Percentiles rank a stretch among this genome's conserved stretches.
These are phyloP conservation scores for Rehmannia glutinosa DNA, from an alignment of 257 asterid species.

Conservation along the genomic window DNA sequence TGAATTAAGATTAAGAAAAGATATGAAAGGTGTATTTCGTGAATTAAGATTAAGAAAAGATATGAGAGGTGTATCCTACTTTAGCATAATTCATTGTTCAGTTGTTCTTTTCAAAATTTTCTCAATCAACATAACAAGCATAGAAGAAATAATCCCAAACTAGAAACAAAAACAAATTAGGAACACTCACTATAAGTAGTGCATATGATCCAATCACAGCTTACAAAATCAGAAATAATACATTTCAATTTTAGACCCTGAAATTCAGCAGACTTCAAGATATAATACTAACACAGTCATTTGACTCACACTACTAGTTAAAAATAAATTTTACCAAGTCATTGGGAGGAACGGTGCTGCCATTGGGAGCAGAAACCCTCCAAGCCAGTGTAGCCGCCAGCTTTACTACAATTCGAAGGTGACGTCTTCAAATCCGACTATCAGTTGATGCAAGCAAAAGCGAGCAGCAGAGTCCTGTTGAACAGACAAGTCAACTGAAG, in stretches of 20 bases:
- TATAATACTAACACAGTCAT: too few species aligned
- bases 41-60: neutral
- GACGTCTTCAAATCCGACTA: slow-evolving; percentile 55
- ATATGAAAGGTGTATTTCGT: neutral
- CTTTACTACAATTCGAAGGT: slow-evolving; percentile 48
- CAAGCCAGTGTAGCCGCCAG: slow-evolving; percentile 85
- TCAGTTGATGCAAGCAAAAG: slow-evolving; percentile 28
- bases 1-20: neutral
- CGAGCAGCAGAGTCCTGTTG: slow-evolving; percentile 43
- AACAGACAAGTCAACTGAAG: slow-evolving; percentile 30
- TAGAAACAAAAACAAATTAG: neutral
- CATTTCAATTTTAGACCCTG: slow-evolving; percentile 2
- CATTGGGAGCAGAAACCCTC: slow-evolving; percentile 72
- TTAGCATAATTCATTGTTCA: neutral
- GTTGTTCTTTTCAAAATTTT: neutral
- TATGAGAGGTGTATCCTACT: neutral
- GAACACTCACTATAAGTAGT: neutral
- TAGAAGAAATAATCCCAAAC: neutral
- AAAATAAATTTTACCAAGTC: slow-evolving; percentile 51
- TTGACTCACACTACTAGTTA: neutral
- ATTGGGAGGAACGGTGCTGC: slow-evolving; percentile 55
- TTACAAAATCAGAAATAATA: neutral
- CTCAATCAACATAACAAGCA: neutral
- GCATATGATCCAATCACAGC: slow-evolving; percentile 8
- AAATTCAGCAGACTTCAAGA: slow-evolving; percentile 4